These are phyloP conservation scores for Aspergillus aculeatinus DNA, from an alignment of 2,329 filamentous ascomycete genomes.

Conservation along the genomic window DNA sequence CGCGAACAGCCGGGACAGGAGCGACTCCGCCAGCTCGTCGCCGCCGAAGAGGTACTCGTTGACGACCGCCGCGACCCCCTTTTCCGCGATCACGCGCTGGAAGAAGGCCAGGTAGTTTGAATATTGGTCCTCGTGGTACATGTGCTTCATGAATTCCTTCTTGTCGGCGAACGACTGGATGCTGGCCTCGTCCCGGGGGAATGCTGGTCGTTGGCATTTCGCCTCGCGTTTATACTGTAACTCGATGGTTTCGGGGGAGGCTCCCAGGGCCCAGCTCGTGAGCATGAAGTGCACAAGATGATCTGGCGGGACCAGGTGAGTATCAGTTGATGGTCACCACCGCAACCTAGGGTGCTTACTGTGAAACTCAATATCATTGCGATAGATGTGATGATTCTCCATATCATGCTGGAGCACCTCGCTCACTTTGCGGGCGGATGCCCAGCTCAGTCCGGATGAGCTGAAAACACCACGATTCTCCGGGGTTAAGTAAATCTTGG, in stretches of 20 bases:
- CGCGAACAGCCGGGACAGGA: constrained; percentile 13
- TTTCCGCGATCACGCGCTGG: constrained; percentile 17
- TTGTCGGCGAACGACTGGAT: constrained; percentile 2
- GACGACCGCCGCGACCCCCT: constrained; percentile 17
- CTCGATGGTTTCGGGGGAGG: constrained; percentile 20
- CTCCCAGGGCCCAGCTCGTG: constrained; percentile 21
- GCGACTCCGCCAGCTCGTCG: constrained; percentile 14
- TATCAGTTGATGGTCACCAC: too few relatives aligned
- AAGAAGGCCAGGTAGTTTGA: constrained; percentile 20
- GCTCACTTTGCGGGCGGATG: too few relatives aligned
- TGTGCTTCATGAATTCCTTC: constrained; percentile 9
- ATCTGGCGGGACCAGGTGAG: constrained; percentile 5
- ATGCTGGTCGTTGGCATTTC: constrained; percentile 14
- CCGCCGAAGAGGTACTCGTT: constrained; percentile 22
- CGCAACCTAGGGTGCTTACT: too few relatives aligned
- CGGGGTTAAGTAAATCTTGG: too few relatives aligned
- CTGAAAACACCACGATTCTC: too few relatives aligned
- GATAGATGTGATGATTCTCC: too few relatives aligned
- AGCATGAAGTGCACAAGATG: constrained; percentile 25
- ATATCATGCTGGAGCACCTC: too few relatives aligned
- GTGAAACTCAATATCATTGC: too few relatives aligned
- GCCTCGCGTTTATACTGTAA: constrained; percentile 17
- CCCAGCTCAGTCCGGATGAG: too few relatives aligned
- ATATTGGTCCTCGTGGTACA: constrained; percentile 13
- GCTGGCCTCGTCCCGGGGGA: background rate